These are phyloP conservation scores for Suhomyces coccinellae DNA, from an alignment of 1,139 yeast genomes.

Conservation along the genomic window DNA sequence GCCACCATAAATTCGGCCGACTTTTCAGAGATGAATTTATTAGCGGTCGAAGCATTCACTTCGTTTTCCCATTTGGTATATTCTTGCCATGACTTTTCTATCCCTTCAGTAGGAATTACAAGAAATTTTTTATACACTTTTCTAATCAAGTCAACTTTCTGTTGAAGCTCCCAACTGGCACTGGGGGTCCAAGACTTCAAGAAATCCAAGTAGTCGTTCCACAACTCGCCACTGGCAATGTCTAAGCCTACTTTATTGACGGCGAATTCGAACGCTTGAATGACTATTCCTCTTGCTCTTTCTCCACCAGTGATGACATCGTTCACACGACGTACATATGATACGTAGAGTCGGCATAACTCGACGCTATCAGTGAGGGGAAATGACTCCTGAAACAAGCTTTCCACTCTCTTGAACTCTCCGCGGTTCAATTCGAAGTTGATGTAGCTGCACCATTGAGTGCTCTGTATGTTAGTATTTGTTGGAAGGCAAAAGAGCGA, in stretches of 20 bases:
- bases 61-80: conserved; percentile 85
- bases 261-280: conserved; percentile 85
- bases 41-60: conserved; percentile 71
- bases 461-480: conserved; percentile 37
- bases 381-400: conserved; percentile 61
- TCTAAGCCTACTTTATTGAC: conserved; percentile 78
- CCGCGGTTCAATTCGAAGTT: conserved; percentile 67
- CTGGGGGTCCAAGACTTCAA: conserved; percentile 76
- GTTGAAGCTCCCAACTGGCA: conserved; percentile 86
- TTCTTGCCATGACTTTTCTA: conserved; percentile 78
- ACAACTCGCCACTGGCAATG: conserved; percentile 65
- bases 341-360: conserved; percentile 73
- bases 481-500: neutral
- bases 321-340: conserved; percentile 76
- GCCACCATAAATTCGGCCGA: conserved; percentile 91
- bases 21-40: conserved; percentile 80
- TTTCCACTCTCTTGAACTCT: conserved; percentile 68
- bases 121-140: conserved; percentile 72
- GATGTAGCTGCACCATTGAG: conserved; percentile 74
- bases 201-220: conserved; percentile 84
- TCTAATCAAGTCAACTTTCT: conserved; percentile 74
- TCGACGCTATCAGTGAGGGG: conserved; percentile 60
- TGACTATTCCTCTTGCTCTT: conserved; percentile 71
- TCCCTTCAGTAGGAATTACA: conserved; percentile 66
- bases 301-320: conserved; percentile 84